A percentile compares a stretch with the other conserved stretches of the same genome.
Evolutionary conservation across 805 yeast genomes (phyloP).

Genomic region (Saturnispora ahearnii): DNA sequence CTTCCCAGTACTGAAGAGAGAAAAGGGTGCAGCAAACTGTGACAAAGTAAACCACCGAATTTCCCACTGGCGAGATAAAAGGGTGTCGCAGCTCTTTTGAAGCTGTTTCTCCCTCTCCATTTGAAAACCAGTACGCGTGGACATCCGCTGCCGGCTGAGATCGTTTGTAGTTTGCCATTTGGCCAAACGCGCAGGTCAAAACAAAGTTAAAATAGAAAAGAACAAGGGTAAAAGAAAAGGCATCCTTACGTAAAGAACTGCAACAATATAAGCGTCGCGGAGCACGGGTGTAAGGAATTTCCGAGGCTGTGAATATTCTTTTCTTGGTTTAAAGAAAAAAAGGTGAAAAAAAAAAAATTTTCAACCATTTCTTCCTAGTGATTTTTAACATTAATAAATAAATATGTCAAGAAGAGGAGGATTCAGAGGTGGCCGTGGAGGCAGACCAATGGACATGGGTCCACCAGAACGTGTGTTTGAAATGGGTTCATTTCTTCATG

Average conservation of each 20-base stretch:
- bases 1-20: too few relatives aligned
- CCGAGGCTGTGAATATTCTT: too few relatives aligned
- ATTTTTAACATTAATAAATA: not conserved
- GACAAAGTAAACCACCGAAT: conserved; percentile 30
- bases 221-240: too few relatives aligned
- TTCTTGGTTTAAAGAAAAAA: not conserved
- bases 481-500: conserved; percentile 87
- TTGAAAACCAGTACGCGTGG: conserved; percentile 31
- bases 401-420: conserved; percentile 64
- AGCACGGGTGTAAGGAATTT: too few relatives aligned
- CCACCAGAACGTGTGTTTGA: conserved; percentile 94
- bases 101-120: conserved; percentile 13
- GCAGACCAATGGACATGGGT: conserved; percentile 69
- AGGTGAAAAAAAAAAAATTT: not conserved
- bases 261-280: too few relatives aligned
- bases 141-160: conserved; percentile 16
- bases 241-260: too few relatives aligned
- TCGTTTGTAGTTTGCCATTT: conserved; percentile 9
- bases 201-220: not conserved
- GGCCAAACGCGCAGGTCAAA: conserved; percentile 11
- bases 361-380: too few relatives aligned
- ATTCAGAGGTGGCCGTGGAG: conserved; percentile 63
- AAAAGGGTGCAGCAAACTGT: not conserved
- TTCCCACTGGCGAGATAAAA: conserved; percentile 30
- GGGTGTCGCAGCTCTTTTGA: not conserved